These are phyloP conservation scores for Eucalyptus decipiens DNA, from an alignment of 345 rosid species.

Conservation along the genomic window DNA sequence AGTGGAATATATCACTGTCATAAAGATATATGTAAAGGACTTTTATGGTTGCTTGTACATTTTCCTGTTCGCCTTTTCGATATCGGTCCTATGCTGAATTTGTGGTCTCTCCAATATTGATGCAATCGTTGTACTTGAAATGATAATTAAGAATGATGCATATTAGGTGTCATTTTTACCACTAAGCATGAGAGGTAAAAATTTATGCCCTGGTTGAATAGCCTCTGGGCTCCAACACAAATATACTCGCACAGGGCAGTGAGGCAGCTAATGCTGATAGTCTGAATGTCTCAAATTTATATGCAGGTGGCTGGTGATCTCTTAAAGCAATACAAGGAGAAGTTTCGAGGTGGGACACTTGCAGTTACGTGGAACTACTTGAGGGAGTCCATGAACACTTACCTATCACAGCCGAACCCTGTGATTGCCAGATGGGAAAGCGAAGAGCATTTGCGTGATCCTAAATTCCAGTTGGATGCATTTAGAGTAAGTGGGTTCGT, in stretches of 20 bases:
- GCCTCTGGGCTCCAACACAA: neutral
- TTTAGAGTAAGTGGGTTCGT: conserved; percentile 53
- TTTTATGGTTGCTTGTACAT: neutral
- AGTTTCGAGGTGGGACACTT: conserved; percentile 89
- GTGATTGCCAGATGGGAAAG: conserved; percentile 96
- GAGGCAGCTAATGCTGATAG: neutral
- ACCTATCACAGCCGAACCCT: conserved; percentile 93
- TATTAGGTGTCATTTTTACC: neutral
- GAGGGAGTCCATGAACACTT: conserved; percentile 84
- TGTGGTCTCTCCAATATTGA: neutral
- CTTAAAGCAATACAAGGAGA: conserved; percentile 80
- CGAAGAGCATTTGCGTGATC: conserved; percentile 82
- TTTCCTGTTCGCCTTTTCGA: neutral
- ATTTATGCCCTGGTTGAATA: neutral
- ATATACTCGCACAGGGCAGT: neutral
- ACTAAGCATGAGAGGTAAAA: neutral
- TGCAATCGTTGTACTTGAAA: neutral
- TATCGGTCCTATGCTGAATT: neutral
- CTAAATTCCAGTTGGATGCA: conserved; percentile 93
- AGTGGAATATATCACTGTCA: neutral
- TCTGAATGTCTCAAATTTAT: neutral
- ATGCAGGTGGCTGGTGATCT: conserved; percentile 89
- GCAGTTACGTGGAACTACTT: conserved; percentile 93
- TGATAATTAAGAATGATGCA: neutral
- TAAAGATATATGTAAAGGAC: neutral